Base-by-base conservation (phyloP, 805 yeast species). In the Cyberlindnera xylosilytica region DNA sequence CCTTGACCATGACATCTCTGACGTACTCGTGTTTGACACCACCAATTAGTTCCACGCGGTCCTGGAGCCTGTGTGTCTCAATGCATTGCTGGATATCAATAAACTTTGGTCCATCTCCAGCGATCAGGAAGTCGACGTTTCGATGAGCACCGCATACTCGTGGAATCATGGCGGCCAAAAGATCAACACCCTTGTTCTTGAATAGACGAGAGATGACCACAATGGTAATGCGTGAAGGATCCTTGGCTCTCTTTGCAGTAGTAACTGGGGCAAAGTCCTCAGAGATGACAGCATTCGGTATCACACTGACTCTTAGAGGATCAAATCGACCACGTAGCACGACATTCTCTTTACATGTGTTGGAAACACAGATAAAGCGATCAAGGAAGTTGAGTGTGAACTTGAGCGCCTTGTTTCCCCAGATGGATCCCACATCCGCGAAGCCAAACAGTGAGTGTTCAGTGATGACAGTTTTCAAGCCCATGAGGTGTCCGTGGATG, bases 401-500 rank as follows among this genome's bases (percentile, higher is more conserved):
- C 54, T 85, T 85, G 48, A 93, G 66, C 4, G 86, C 63, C 62
- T 93, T 93, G 63, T 93, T 93, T 15, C 95, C 95, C 50, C 89
- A 64, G 24, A 91, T 87, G 6, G 90, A 77, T 4, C 83, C 83
- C 3, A 89, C 78, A 53, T 85, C 90, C 1, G 93, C 86, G 66
- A 93, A 93, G 1, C 98, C 99, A 67, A 89, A 91, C 26, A 93
- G 66, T 0, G 98, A 91, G 60, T 93, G 99, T 60, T 93, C 99
- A 0, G 99, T 93, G 52, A 93, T 83, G 0, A 91, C 91, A 0
- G 99, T 88, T 49, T 78, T 79, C 41, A 91, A 65, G 0, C 97
- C 97, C 97, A 93, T 85, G 0, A 95, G 83, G 31, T 89, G 72
- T 0, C 87, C 97, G 58, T 93, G 98, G n/a, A 90, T 66, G 8